phyloP scores from a whole-genome alignment of 169 alveolate genomes.

The Plasmodium relictum region DNA sequence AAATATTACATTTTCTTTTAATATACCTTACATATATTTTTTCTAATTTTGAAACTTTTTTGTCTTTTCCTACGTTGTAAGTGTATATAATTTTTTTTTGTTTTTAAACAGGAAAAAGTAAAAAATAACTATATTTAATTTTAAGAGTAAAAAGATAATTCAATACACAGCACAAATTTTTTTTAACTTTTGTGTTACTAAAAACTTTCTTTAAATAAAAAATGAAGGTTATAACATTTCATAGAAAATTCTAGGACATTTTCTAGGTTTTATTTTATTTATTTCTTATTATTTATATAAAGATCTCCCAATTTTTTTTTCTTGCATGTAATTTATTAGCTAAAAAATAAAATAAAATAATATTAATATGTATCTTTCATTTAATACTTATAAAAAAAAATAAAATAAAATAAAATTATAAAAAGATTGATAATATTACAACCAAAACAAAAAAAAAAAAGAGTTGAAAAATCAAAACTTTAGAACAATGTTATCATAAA shows the following conservation, averaged over 20 bases:
- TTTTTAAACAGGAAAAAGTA: not conserved
- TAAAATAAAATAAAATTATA: not conserved
- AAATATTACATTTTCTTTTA: not conserved
- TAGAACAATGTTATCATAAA: no score
- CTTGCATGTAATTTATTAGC: conserved; percentile 27
- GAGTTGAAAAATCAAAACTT: no score
- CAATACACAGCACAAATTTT: no score
- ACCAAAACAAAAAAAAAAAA: no score
- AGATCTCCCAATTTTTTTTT: conserved; percentile 56
- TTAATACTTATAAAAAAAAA: not conserved
- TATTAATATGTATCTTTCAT: conserved; percentile 8
- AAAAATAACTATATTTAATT: no score
- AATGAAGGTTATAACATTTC: conserved; percentile 25
- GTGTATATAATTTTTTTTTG: conserved; percentile 11
- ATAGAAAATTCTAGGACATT: conserved; percentile 26
- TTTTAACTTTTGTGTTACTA: conserved; percentile 5
- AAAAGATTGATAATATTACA: no score
- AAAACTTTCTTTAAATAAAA: conserved; percentile 4
- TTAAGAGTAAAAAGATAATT: no score
- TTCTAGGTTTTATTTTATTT: conserved; percentile 13
- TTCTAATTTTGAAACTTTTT: conserved; percentile 7
- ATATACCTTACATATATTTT: not conserved
- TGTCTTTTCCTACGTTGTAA: conserved; percentile 19
- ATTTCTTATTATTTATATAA: conserved; percentile 29
- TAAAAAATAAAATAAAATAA: conserved; percentile 27